These are phyloP conservation scores for Suillus luteus DNA, from an alignment of 768 basidiomycete species.

Conservation along the genomic window DNA sequence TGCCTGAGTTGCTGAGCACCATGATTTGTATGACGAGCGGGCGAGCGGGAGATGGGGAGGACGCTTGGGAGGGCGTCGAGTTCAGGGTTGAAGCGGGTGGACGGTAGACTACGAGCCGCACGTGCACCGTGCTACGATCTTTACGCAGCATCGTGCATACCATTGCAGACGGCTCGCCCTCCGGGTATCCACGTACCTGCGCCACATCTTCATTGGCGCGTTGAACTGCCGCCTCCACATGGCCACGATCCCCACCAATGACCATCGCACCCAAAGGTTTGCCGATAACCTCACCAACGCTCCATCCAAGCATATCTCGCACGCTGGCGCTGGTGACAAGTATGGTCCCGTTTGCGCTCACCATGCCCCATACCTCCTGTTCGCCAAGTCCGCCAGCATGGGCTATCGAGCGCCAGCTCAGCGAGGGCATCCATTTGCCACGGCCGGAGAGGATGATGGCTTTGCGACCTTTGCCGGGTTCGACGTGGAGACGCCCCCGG, in stretches of 20 bases:
- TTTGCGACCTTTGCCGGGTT: slow-evolving; percentile 93
- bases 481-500: slow-evolving; percentile 84
- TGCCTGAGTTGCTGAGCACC: slow-evolving; percentile 17
- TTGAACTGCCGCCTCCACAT: slow-evolving; percentile 19
- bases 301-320: slow-evolving; percentile 68
- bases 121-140: slow-evolving; percentile 32
- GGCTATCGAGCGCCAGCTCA: slow-evolving; percentile 62
- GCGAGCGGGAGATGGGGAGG: slow-evolving; percentile 21
- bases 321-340: slow-evolving; percentile 52
- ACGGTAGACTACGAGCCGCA: slow-evolving; percentile 42
- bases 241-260: slow-evolving; percentile 25
- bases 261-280: slow-evolving; percentile 43
- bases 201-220: slow-evolving; percentile 18
- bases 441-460: slow-evolving; percentile 91
- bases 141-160: slow-evolving; percentile 43
- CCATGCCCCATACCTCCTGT: slow-evolving; percentile 57
- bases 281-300: slow-evolving; percentile 54
- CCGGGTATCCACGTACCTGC: slow-evolving; percentile 23
- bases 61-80: not conserved
- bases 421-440: slow-evolving; percentile 60
- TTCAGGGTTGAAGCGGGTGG: slow-evolving; percentile 23
- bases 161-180: slow-evolving; percentile 28
- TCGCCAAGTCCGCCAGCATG: slow-evolving; percentile 49
- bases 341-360: slow-evolving; percentile 48
- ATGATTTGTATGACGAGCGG: slow-evolving; percentile 35